Evolutionary conservation across 2,329 filamentous ascomycete species (phyloP).

Genomic region (Ophiostoma australiae): DNA sequence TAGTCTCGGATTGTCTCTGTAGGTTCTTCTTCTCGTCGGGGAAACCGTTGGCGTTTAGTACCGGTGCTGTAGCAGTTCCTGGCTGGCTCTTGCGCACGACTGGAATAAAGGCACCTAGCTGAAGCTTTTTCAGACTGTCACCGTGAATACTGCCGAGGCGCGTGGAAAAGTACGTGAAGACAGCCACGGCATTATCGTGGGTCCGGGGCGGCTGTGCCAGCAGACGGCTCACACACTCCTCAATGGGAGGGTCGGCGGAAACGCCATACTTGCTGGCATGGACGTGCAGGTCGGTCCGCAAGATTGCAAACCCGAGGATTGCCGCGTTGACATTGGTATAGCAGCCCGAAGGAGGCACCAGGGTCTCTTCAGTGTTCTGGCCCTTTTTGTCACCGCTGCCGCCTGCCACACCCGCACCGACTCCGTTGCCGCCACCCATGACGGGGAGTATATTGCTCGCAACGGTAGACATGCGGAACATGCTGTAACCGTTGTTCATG

Average conservation of each 20-base stretch:
- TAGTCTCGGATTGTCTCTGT: slow-evolving; percentile 14
- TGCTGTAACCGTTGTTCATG: slow-evolving; percentile 68
- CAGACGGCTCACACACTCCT: slow-evolving; percentile 68
- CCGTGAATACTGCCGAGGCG: slow-evolving; percentile 69
- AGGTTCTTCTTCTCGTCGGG: slow-evolving; percentile 31
- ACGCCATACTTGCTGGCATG: slow-evolving; percentile 87
- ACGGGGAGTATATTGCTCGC: slow-evolving; percentile 8
- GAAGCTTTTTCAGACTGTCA: slow-evolving; percentile 55
- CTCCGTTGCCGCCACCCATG: not conserved
- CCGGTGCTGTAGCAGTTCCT: not conserved
- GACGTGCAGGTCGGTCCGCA: slow-evolving; percentile 68
- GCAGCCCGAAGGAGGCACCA: slow-evolving; percentile 70
- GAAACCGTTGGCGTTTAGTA: slow-evolving; percentile 17
- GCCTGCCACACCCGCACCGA: not conserved
- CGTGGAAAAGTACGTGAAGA: slow-evolving; percentile 80
- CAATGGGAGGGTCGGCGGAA: slow-evolving; percentile 71
- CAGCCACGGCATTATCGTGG: slow-evolving; percentile 57
- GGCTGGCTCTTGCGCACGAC: slow-evolving; percentile 38
- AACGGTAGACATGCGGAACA: slow-evolving; percentile 50
- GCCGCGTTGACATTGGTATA: slow-evolving; percentile 75
- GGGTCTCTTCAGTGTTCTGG: slow-evolving; percentile 40
- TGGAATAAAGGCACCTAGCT: slow-evolving; percentile 66
- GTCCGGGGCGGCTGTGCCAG: slow-evolving; percentile 66
- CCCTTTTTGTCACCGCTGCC: not conserved
- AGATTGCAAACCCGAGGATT: slow-evolving; percentile 73